phyloP scores from a whole-genome alignment of 1,284 basidiomycete species.

The Ganoderma multipileum region DNA sequence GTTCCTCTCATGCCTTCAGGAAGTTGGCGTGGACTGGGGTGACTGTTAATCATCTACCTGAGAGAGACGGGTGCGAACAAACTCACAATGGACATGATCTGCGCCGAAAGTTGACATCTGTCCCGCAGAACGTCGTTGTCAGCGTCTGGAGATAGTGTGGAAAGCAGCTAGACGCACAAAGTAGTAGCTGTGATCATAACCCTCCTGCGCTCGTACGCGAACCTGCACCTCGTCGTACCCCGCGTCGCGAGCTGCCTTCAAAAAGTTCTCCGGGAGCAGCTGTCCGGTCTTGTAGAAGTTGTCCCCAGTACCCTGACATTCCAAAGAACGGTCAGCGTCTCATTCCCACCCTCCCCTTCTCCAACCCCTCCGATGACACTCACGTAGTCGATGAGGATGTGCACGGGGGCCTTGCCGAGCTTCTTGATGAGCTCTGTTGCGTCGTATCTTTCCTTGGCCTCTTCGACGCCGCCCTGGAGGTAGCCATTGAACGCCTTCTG shows the following conservation, averaged over 20 bases:
- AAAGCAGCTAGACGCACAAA: constrained; percentile 59
- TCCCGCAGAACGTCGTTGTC: background rate
- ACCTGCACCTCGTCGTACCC: constrained; percentile 83
- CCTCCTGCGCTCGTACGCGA: constrained; percentile 82
- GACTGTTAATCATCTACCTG: constrained; percentile 9
- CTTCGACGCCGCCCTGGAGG: constrained; percentile 78
- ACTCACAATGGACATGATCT: constrained; percentile 50
- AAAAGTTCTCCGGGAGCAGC: constrained; percentile 89
- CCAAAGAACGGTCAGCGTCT: constrained; percentile 7
- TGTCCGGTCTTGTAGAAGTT: constrained; percentile 88
- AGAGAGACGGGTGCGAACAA: background rate
- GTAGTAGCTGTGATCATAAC: constrained; percentile 94
- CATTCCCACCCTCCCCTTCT: background rate
- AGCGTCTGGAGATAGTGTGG: background rate
- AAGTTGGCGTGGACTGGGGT: constrained; percentile 77
- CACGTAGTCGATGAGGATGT: constrained; percentile 88
- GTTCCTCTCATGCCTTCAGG: constrained; percentile 61
- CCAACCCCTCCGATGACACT: constrained; percentile 32
- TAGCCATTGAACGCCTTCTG: constrained; percentile 94
- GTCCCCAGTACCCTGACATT: constrained; percentile 80
- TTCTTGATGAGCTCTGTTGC: constrained; percentile 84
- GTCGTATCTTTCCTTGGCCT: constrained; percentile 82
- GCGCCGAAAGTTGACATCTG: constrained; percentile 75
- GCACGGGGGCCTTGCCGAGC: constrained; percentile 64
- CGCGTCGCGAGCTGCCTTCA: constrained; percentile 75